These are phyloP conservation scores for Syncephalastrum contaminatum DNA, from an alignment of 371 early-diverging fungal species.

Conservation along the genomic window DNA sequence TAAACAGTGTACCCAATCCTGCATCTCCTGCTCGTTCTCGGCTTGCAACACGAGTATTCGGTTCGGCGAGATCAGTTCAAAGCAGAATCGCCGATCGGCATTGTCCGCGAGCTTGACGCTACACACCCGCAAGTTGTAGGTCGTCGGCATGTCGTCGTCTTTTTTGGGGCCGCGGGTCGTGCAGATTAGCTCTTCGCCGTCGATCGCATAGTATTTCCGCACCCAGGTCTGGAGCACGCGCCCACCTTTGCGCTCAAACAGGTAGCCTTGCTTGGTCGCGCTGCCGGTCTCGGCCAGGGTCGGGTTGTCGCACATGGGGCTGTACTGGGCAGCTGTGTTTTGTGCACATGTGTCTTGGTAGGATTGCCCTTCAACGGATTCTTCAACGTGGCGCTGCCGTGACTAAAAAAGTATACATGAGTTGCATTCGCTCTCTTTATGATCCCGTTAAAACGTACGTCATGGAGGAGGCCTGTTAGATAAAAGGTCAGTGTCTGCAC, in stretches of 20 bases:
- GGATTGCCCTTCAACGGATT: constrained; percentile 24
- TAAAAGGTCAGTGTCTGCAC: neutral
- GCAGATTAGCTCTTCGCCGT: constrained; percentile 61
- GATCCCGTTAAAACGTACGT: constrained; percentile 23
- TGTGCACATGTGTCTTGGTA: constrained; percentile 35
- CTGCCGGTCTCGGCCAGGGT: constrained; percentile 2
- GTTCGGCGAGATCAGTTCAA: constrained; percentile 81
- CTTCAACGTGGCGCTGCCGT: constrained; percentile 41
- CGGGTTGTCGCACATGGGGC: constrained; percentile 24
- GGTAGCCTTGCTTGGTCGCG: constrained; percentile 65
- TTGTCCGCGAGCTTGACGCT: constrained; percentile 69
- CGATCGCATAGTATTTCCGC: constrained; percentile 71
- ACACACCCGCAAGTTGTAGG: constrained; percentile 73
- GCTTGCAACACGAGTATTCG: constrained; percentile 80
- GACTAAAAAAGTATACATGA: constrained; percentile 19
- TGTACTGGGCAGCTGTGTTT: constrained; percentile 29
- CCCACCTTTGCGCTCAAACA: constrained; percentile 71
- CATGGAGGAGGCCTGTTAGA: constrained; percentile 35
- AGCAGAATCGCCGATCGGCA: constrained; percentile 79
- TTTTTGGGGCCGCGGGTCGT: constrained; percentile 46
- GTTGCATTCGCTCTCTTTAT: neutral
- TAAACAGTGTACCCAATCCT: constrained; percentile 79
- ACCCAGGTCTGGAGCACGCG: constrained; percentile 74
- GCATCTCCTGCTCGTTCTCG: constrained; percentile 73
- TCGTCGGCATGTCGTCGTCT: constrained; percentile 38